Percentiles rank a stretch among this genome's conserved stretches.
These are phyloP conservation scores for Mycena olivaceomarginata DNA, from an alignment of 768 basidiomycete genomes.

Conservation along the genomic window DNA sequence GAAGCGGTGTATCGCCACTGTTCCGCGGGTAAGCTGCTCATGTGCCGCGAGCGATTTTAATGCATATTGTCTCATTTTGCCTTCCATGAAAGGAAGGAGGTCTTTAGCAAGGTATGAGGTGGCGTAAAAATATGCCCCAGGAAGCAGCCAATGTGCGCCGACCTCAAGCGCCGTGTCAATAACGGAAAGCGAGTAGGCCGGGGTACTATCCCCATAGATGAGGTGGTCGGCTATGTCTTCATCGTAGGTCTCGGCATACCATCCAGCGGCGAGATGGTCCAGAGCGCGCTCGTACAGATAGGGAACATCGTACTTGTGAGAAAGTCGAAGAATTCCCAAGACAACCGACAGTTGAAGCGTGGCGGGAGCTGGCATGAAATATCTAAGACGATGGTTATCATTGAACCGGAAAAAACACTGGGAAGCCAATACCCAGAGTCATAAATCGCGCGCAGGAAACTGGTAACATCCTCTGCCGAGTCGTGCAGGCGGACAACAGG, in stretches of 20 bases:
- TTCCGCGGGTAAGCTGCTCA: too few relatives aligned
- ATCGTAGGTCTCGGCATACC: background rate
- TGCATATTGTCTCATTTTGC: background rate
- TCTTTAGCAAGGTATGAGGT: background rate
- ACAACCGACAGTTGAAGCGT: background rate
- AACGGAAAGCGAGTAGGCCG: background rate
- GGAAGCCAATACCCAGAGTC: background rate
- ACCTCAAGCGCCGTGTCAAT: background rate
- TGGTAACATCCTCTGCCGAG: background rate
- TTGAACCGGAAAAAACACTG: too few relatives aligned
- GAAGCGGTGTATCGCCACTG: too few relatives aligned
- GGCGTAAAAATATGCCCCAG: background rate
- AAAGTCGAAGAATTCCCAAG: background rate
- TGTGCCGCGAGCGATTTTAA: background rate
- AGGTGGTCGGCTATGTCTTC: background rate
- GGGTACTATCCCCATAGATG: background rate
- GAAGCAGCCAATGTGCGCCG: conserved; percentile 1
- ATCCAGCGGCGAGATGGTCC: background rate
- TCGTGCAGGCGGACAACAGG: background rate
- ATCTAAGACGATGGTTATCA: background rate
- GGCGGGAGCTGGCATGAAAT: background rate
- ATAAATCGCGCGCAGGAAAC: background rate
- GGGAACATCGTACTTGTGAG: background rate
- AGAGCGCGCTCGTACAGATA: background rate
- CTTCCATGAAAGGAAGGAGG: background rate